Conservation (phyloP, 768 basidiomycete genomes). For the Amyloporia xantha region DNA sequence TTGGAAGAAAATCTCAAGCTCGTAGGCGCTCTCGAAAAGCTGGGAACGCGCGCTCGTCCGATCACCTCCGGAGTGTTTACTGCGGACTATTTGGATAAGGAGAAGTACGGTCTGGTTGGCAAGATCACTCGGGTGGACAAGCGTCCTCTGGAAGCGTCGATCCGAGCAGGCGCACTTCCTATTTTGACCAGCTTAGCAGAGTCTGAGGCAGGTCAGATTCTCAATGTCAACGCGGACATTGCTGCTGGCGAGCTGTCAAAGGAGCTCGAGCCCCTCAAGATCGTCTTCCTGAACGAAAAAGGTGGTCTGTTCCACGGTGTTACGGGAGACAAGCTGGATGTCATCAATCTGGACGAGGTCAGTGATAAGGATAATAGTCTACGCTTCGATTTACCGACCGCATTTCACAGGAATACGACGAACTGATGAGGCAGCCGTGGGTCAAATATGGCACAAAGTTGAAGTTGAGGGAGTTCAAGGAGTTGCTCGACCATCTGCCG, state of each 20-base stretch:
- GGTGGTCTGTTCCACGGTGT: slow-evolving; percentile 97
- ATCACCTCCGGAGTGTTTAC: slow-evolving; percentile 98
- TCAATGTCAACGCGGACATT: slow-evolving; percentile 98
- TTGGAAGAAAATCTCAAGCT: slow-evolving; percentile 96
- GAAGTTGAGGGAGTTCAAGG: slow-evolving; percentile 98
- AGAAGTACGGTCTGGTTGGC: slow-evolving; percentile 93
- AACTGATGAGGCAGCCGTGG: slow-evolving; percentile 97
- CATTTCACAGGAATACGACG: slow-evolving; percentile 75
- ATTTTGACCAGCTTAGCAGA: slow-evolving; percentile 95
- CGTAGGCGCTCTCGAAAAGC: slow-evolving; percentile 84
- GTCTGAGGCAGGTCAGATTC: slow-evolving; percentile 92
- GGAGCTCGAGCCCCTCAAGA: slow-evolving; percentile 97
- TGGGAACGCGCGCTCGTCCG: slow-evolving; percentile 94
- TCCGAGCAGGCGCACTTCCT: slow-evolving; percentile 91
- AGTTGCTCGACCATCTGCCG: slow-evolving; percentile 94
- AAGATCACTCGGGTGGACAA: slow-evolving; percentile 95
- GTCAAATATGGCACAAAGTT: slow-evolving; percentile 99
- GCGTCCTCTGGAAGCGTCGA: slow-evolving; percentile 92
- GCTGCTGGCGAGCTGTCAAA: slow-evolving; percentile 97
- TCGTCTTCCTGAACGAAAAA: slow-evolving; percentile 97
- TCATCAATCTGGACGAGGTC: slow-evolving; percentile 97
- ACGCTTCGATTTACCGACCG: not conserved
- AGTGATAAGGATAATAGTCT: slow-evolving; percentile 7
- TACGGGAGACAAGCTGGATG: slow-evolving; percentile 90
- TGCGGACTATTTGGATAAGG: slow-evolving; percentile 91